These are phyloP conservation scores for Elymus sibiricus DNA, from an alignment of 176 grass and related monocot species.

Conservation along the genomic window DNA sequence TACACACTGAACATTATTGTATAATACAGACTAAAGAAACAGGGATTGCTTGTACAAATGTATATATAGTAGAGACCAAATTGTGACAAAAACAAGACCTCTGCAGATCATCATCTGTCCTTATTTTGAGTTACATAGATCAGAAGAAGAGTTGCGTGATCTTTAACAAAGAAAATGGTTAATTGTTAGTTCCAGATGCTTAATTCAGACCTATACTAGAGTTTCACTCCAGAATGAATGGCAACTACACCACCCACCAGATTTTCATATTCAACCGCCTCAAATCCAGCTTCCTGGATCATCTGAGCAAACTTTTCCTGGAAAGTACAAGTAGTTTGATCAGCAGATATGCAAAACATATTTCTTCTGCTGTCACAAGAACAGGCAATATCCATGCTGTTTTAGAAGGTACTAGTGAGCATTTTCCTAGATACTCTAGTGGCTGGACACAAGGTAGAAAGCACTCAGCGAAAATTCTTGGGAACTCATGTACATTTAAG, in stretches of 20 bases:
- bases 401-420: background rate
- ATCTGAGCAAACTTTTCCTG: slow-evolving; percentile 82
- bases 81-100: background rate
- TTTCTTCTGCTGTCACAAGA: background rate
- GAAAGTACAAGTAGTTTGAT: slow-evolving; percentile 3
- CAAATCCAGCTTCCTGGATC: slow-evolving; percentile 85
- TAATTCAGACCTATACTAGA: slow-evolving; percentile 20
- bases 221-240: slow-evolving; percentile 83
- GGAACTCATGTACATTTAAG: no score
- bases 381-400: background rate
- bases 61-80: no score
- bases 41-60: no score
- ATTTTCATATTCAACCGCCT: slow-evolving; percentile 87
- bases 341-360: slow-evolving; percentile 2
- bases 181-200: background rate
- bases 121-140: background rate
- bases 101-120: background rate
- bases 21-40: no score
- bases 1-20: no score
- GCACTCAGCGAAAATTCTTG: background rate
- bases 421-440: background rate
- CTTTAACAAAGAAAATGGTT: background rate
- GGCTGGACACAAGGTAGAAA: background rate
- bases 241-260: slow-evolving; percentile 85
- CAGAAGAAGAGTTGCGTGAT: background rate